Base-by-base conservation (phyloP, 768 basidiomycete genomes). In the Auriculariales sp. region DNA sequence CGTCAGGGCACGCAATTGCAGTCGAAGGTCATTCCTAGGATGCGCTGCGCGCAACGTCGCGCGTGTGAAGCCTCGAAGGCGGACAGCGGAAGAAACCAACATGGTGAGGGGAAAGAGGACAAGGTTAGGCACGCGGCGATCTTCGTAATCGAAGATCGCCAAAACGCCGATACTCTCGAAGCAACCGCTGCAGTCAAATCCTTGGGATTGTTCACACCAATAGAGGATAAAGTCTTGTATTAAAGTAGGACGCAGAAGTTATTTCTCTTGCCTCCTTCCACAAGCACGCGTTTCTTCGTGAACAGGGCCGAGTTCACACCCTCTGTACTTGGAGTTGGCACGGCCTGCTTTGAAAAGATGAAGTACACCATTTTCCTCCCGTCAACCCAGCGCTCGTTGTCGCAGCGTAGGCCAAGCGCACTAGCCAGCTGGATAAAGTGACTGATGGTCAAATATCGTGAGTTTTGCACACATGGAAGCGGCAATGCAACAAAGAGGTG, bases 301-400 rank as follows among this genome's bases (percentile, higher is more conserved):
- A 79, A 80, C 14, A 46, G 15, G 12, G 22, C 15, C 7, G 24
- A 11, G 9, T 25, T 12, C 46, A 25, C 42, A n/a, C 9, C n/a
- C 12, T 28, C 46, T 3, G 28, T 46, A 31, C 27, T 32, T 7
- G 19, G 29, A 25, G 24, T 27, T 27, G 36, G 14, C 25, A 28
- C 33, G 14, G 35, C 50, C 44, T 45, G 47, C 62, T 78, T 86
- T n/a, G 64, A 72, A 60, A 77, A 91, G 7, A 95, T 67, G 79
- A 83, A 87, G 61, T 94, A 95, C 3, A 71, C 81, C 74, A 94
- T 91, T 64, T 88, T 94, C 3, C 89, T 83, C 12, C 77, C 77
- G 22, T 64, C 59, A 57, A 71, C 78, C 79, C 81, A 85, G 53
- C 73, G 71, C 39, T 70, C 71, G 49, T 73, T 70, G 19, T 83